Evolutionary conservation across 2,329 filamentous ascomycete genomes (phyloP), one percentile per base, ranked within the genome.

Genomic region (Penicillium sp.): DNA sequence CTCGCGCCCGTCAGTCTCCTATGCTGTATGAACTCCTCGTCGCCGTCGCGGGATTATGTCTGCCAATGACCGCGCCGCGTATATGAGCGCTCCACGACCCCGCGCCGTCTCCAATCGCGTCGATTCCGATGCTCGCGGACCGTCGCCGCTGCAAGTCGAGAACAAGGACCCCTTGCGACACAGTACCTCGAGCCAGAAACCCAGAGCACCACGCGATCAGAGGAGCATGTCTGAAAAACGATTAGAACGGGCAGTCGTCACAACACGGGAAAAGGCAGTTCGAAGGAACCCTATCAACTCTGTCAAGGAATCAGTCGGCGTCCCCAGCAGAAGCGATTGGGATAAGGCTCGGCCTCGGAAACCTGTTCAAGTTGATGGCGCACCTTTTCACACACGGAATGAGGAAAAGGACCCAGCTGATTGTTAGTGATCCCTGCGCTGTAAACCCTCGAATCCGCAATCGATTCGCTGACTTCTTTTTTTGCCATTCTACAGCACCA

Each of bases 251-350:
- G 67, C 67, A 19, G 65, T 83, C 51, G 79, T 86, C 56, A 84
- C 84, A 42, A 85, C 84, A 19, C 77, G 83, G 53, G 87, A 91
- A 66, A 84, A 83, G 51, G 68, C 86, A 34, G 77, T 81, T 53
- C 80, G 84, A 7, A 81, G 78, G 66, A 89, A 86, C 63, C 81
- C 86, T 13, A 74, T 76, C 41, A 89, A 86, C 63, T 81, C 86
- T 13, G 74, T 76, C 36, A 77, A 78, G 61, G 75, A 76, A 48
- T 63, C 67, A 4, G 55, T 63, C 50, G 66, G 56, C 54, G 65
- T 66, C 47, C 64, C 66, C 8, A 73, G 69, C 48, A 62, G 66
- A 55, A 63, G 67, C 39, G 71, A 76, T 35, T 65, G 65, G 60
- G 70, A 74, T 41, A 72, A 67, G 47, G 55, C 63, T 36, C 67